Evolutionary conservation across 2,329 filamentous ascomycete species (phyloP), one percentile per base, ranked within the genome.

Genomic region (Thelonectria olida): DNA sequence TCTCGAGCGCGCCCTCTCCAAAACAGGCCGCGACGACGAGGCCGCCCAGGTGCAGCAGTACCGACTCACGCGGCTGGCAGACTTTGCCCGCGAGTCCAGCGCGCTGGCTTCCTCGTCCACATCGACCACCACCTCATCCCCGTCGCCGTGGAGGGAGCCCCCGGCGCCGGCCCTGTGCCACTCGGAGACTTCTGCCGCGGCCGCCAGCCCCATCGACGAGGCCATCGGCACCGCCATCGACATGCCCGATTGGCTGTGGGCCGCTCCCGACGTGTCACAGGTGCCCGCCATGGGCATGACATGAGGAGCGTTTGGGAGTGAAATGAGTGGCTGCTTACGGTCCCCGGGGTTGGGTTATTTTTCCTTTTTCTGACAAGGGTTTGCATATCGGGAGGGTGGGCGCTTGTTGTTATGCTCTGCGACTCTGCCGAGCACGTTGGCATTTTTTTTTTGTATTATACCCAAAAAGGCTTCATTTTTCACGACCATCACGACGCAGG

Each of bases 51-150:
- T 76, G 25, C 66, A 69, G 8, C 60, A 68, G 48, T 72, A 75
- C 39, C 72, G 74, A 10, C 69, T 76, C 41, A 51, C 62, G 20
- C 72, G 72, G 15, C 54, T 76, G 27, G 67, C 66, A 19, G 64
- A 67, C 22, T 77, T 77, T 60, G 74, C 73, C 7, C 65, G 61
- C 41, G 72, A 73, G 56, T 72, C 72, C 3, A 66, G 63, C 39
- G 62, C 57, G 19, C 70, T 74, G 59, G 70, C 69, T 9, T 58
- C 34, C n/a, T 51, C 50, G n/a, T 39, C 45, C 19, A 51, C 48
- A 36, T 34, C 31, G 31, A 34, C 69, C 10, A 58, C 28, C 17
- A 41, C 51, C 34, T 54, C 50, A 12, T 39, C 48, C 17, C 56
- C 51, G 38, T 19, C n/a, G 19, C n/a, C 38, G 2, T 55, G 34